These are phyloP conservation scores for Penicillium cataractarum DNA, from an alignment of 495 filamentous ascomycete genomes.

Conservation along the genomic window DNA sequence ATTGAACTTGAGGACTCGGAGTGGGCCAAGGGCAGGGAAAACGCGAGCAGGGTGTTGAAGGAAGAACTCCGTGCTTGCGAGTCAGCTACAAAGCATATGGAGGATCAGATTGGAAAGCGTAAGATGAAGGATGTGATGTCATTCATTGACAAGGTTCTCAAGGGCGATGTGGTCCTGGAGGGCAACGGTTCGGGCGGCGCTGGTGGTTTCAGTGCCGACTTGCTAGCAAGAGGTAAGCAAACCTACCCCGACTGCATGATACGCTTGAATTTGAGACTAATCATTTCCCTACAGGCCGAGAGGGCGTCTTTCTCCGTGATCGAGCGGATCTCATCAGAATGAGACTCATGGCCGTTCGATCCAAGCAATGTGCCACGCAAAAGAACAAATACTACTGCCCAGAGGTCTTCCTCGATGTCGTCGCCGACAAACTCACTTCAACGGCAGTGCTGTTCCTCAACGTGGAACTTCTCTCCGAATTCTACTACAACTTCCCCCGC, in stretches of 20 bases:
- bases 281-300: conserved; percentile 63
- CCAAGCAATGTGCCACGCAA: conserved; percentile 77
- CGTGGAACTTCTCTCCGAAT: conserved; percentile 94
- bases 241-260: background rate
- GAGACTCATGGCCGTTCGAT: conserved; percentile 83
- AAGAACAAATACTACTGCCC: conserved; percentile 96
- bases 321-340: conserved; percentile 87
- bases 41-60: conserved; percentile 75
- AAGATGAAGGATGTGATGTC: conserved; percentile 87
- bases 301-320: conserved; percentile 91
- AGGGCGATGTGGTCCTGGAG: conserved; percentile 80
- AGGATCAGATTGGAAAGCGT: conserved; percentile 72
- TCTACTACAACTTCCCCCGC: conserved; percentile 95
- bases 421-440: conserved; percentile 90
- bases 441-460: conserved; percentile 98
- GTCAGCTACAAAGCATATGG: conserved; percentile 71
- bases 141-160: conserved; percentile 87
- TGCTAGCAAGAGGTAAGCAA: conserved; percentile 74
- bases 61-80: conserved; percentile 84
- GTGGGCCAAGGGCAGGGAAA: conserved; percentile 82
- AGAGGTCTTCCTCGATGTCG: conserved; percentile 95
- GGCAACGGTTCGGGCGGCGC: conserved; percentile 82
- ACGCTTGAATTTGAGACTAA: conserved; percentile 21
- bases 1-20: conserved; percentile 91
- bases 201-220: conserved; percentile 84